A percentile compares a stretch with the other conserved stretches of the same genome.
Evolutionary conservation across 2,329 filamentous ascomycete species (phyloP).

Genomic region (Xylaria sp.): DNA sequence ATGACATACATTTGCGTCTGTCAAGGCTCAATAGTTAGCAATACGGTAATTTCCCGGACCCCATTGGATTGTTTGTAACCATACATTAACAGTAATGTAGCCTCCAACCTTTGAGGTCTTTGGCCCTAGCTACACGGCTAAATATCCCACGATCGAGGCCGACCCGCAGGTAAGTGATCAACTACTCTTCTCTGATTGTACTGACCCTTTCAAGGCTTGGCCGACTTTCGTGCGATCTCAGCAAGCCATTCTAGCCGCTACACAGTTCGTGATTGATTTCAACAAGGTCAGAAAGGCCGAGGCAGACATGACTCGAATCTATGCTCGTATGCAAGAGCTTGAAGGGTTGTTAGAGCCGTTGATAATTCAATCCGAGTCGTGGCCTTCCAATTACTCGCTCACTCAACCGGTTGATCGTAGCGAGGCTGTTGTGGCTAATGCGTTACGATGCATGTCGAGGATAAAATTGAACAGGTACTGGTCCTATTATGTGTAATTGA

Average conservation of each 20-base stretch:
- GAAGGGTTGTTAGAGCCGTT: constrained; percentile 54
- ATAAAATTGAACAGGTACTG: constrained; percentile 62
- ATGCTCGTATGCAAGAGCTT: constrained; percentile 54
- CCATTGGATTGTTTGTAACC: constrained; percentile 1
- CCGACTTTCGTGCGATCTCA: constrained; percentile 58
- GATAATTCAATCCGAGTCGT: constrained; percentile 51
- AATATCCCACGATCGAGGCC: constrained; percentile 53
- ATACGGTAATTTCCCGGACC: constrained; percentile 51
- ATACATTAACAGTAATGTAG: constrained; percentile 42
- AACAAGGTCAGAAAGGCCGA: constrained; percentile 54
- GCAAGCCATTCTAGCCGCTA: constrained; percentile 58
- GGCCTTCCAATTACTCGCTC: constrained; percentile 49
- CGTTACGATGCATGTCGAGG: constrained; percentile 58
- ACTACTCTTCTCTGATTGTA: constrained; percentile 7
- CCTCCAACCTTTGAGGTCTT: constrained; percentile 57
- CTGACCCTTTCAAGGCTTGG: constrained; percentile 53
- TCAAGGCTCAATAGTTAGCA: constrained; percentile 63
- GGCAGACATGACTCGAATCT: constrained; percentile 54
- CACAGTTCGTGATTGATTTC: constrained; percentile 60
- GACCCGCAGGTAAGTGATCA: constrained; percentile 54
- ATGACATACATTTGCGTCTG: constrained; percentile 64
- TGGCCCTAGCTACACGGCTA: constrained; percentile 57
- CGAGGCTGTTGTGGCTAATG: constrained; percentile 56
- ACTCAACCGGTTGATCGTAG: constrained; percentile 52
- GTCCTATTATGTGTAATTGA: neutral